phyloP scores from a whole-genome alignment of 2,329 filamentous ascomycete genomes.

The Beauveria pseudobassiana region DNA sequence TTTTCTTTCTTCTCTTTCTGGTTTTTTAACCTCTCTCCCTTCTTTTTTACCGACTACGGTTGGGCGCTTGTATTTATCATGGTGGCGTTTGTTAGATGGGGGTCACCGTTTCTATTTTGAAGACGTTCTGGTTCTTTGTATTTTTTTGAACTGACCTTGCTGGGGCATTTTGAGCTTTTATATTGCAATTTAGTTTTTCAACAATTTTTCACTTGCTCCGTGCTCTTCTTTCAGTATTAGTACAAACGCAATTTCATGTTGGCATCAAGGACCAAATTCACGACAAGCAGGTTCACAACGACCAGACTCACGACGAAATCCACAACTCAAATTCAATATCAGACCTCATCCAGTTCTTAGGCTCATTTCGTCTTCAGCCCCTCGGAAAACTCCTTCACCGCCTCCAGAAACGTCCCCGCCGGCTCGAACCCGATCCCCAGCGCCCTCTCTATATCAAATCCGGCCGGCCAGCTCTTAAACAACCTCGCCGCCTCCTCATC shows the following conservation, averaged over 20 bases:
- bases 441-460: conserved; percentile 44
- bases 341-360: background rate
- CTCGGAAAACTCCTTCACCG: conserved; percentile 22
- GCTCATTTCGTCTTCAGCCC: background rate
- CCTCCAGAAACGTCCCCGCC: conserved; percentile 33
- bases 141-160: background rate
- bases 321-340: too few species aligned
- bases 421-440: conserved; percentile 41
- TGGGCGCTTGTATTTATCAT: background rate
- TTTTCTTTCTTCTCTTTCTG: background rate
- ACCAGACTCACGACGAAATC: too few species aligned
- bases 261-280: too few species aligned
- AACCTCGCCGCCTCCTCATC: conserved; percentile 40
- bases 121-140: background rate
- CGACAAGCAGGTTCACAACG: too few species aligned
- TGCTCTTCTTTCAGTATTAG: too few species aligned
- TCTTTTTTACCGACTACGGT: background rate
- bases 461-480: conserved; percentile 46
- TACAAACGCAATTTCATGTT: too few species aligned
- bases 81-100: conserved; percentile 3
- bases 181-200: background rate
- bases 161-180: background rate
- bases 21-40: background rate
- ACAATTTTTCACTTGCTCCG: background rate
- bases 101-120: background rate